Evolutionary conservation across 306 rosid species (phyloP), one percentile per base, ranked within the genome.

Genomic region (Vigna trinervia): DNA sequence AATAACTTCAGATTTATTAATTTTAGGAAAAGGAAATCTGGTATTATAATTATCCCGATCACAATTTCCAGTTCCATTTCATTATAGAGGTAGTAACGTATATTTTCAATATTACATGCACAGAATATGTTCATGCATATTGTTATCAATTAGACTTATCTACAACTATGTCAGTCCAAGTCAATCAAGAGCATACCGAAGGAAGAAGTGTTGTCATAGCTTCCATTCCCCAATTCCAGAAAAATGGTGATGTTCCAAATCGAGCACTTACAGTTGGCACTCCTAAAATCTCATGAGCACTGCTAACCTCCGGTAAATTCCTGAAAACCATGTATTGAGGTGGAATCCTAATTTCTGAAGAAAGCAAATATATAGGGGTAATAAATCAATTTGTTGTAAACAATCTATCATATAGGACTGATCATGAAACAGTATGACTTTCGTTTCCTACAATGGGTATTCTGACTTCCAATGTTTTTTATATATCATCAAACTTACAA

Each of bases 171-270:
- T 63, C 48, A 68, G 43, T 5, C 63, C 45, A 73, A 65, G 74
- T 47, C 26, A 45, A 56, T 71, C 43, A 52, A 58, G 54, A 73
- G 47, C 85, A 50, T 86, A 94, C 97, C 84, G 34, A 14, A 63
- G 98, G 92, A 85, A 94, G 73, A 82, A 91, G 88, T 61, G 23
- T 84, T 23, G 96, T 85, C 98, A 94, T 86, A 51, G 84, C 92
- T 81, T 60, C 90, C 98, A 94, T 94, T 69, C 93, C 98, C 98
- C 94, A 94, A 80, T 94, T 94, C 98, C 95, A 94, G 80, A 92
- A 92, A 86, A 94, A 92, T 36, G 98, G 98, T 32, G 94, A 82
- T 67, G 97, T 92, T 81, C 97, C 98, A 83, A 94, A 94, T 73
- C 98, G 89, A 84, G 98, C 98, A 81, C 98, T 94, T 50, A 94